phyloP scores from a whole-genome alignment of 2,329 filamentous ascomycete species.

The Fusarium cicatricum region DNA sequence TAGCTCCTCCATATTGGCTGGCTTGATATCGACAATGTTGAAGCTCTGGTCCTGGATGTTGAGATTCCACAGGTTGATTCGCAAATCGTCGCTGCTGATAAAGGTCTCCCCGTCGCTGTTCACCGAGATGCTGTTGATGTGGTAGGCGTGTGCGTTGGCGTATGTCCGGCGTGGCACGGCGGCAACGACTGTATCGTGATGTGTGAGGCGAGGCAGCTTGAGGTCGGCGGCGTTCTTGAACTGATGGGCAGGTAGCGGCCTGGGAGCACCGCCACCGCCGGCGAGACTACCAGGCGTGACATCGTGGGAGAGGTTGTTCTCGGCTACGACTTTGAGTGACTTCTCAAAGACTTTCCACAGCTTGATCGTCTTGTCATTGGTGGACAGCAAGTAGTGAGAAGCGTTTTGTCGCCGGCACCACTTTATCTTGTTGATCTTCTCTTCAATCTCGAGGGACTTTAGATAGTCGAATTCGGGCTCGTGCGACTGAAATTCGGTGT shows the following conservation, averaged over 20 bases:
- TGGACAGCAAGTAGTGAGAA: constrained; percentile 96
- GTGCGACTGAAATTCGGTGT: constrained; percentile 99
- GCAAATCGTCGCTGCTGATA: constrained; percentile 96
- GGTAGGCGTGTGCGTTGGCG: constrained; percentile 97
- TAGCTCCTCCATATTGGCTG: constrained; percentile 99
- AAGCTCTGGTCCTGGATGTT: constrained; percentile 99
- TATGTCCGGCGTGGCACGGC: constrained; percentile 96
- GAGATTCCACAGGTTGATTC: constrained; percentile 98
- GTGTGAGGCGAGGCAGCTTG: constrained; percentile 94
- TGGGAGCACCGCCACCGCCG: constrained; percentile 80
- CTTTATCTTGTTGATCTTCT: constrained; percentile 99
- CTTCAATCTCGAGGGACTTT: constrained; percentile 98
- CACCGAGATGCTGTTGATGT: constrained; percentile 99
- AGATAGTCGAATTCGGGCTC: constrained; percentile 99
- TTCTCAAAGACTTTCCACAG: constrained; percentile 99
- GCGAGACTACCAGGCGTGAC: constrained; percentile 78
- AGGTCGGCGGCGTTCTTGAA: constrained; percentile 85
- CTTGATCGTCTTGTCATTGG: constrained; percentile 99
- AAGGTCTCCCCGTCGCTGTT: constrained; percentile 99
- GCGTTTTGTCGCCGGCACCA: constrained; percentile 99
- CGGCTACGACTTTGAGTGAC: constrained; percentile 96
- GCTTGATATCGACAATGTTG: constrained; percentile 99
- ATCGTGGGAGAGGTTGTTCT: constrained; percentile 98
- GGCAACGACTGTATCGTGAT: constrained; percentile 97
- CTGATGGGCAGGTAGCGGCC: constrained; percentile 71